Conservation (phyloP, 495 filamentous ascomycete genomes). For the Aspergillus heteromorphus region DNA sequence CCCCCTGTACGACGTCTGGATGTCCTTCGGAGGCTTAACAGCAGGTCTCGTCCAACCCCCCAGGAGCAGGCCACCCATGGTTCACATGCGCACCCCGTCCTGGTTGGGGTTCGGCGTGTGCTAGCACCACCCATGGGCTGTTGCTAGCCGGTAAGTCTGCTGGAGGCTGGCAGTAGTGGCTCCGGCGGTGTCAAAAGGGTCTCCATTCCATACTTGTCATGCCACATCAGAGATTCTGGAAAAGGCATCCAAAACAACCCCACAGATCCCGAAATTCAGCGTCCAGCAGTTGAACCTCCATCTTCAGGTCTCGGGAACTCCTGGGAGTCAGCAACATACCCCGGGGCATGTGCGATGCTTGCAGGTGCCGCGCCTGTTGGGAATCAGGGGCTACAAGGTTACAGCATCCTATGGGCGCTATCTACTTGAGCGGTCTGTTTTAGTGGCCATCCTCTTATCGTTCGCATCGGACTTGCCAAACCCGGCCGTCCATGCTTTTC, state of each 20-base stretch:
- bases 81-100: neutral
- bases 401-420: neutral
- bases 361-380: neutral
- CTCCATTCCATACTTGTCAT: neutral
- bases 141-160: neutral
- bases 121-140: neutral
- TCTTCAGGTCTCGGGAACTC: constrained; percentile 1
- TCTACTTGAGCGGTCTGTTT: too few species aligned
- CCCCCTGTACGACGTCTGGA: neutral
- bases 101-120: neutral
- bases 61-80: neutral
- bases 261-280: constrained; percentile 8
- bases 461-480: neutral
- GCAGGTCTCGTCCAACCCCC: neutral
- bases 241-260: neutral
- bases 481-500: neutral
- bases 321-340: neutral
- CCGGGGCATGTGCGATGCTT: neutral
- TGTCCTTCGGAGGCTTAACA: neutral
- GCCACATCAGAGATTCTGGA: neutral
- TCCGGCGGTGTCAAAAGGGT: neutral
- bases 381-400: neutral
- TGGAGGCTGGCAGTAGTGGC: neutral
- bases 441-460: neutral
- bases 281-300: neutral